A percentile compares a stretch with the other conserved stretches of the same genome.
Evolutionary conservation across 108 stramenopile species (phyloP).

Genomic region (Mediolabrus comicus): DNA sequence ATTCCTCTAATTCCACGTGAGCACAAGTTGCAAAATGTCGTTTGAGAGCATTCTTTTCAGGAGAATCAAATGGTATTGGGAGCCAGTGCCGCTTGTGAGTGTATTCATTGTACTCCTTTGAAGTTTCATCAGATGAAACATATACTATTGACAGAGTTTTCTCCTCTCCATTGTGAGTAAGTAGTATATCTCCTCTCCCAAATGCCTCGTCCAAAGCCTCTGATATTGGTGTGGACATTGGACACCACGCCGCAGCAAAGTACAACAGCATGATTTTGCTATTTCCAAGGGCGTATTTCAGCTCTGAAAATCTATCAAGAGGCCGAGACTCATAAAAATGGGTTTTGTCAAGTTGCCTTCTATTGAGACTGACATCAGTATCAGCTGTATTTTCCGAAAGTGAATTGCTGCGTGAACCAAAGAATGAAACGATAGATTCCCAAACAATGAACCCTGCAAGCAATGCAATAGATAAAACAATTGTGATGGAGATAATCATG

Average conservation of each 20-base stretch:
- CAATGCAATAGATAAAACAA: background rate
- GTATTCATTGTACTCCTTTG: conserved; percentile 47
- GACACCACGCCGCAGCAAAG: conserved; percentile 77
- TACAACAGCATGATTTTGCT: conserved; percentile 63
- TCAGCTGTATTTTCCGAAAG: background rate
- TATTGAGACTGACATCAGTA: background rate
- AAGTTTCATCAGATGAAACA: conserved; percentile 60
- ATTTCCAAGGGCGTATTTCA: conserved; percentile 55
- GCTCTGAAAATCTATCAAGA: conserved; percentile 49
- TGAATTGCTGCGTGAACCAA: background rate
- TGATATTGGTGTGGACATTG: conserved; percentile 53
- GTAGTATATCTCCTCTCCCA: conserved; percentile 24
- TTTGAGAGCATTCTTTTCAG: conserved; percentile 51
- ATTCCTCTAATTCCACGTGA: conserved; percentile 43
- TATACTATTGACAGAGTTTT: conserved; percentile 55
- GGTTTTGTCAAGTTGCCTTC: background rate
- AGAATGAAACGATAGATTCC: background rate
- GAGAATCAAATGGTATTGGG: conserved; percentile 52
- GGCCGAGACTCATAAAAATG: conserved; percentile 13
- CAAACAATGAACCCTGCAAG: background rate
- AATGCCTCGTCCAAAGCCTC: conserved; percentile 47
- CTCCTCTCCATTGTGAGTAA: conserved; percentile 18
- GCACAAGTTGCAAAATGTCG: conserved; percentile 60
- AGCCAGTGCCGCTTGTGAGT: conserved; percentile 46
- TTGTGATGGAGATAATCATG: background rate